Evolutionary conservation across 2,329 filamentous ascomycete genomes (phyloP), one percentile per base, ranked within the genome.

Genomic region (Remersonia thermophila): DNA sequence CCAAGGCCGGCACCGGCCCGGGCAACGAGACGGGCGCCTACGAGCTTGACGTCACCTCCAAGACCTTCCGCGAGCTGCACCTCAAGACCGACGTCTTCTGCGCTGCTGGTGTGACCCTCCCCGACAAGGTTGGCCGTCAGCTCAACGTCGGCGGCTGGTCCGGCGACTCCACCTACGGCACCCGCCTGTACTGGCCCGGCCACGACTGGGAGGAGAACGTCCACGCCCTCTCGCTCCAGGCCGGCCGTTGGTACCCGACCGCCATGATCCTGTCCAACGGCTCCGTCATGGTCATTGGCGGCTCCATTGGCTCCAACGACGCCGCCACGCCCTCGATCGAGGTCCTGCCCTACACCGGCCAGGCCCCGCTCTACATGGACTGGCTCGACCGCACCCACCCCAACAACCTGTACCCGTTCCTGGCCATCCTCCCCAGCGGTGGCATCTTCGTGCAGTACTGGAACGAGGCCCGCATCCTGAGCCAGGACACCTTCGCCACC

Each of bases 121-220:
- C 71, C 2, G 70, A 75, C 50, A 66, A 65, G 41, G 69, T 51
- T n/a, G 71, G 67, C n/a, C 62, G 72, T 31, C 67, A 72, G 48
- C 55, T 77, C 44, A 73, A 69, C 44, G 53, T 76, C 30, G 70
- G 72, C 30, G 69, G 72, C 25, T 75, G 72, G 71, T 66, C 70
- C 3, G 58, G 56, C 15, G 57, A 66, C n/a, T 67, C 68, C 0
- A 66, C 69, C 1, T 65, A 63, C 43, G 69, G 71, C 32, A 58
- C 76, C 14, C 62, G 71, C 32, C 54, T 75, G 23, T 74, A 73
- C 55, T 67, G 61, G 55, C 72, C 72, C 4, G 63, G 73, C 11
- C 71, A 69, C 44, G 65, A 73, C 46, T 73, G 68, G 68, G 56
- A 71, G 41, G 69, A 73, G 45, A 66, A 73, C 40, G 55, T 60